Evolutionary conservation across 345 rosid species (phyloP).

Genomic region (Acer negundo): DNA sequence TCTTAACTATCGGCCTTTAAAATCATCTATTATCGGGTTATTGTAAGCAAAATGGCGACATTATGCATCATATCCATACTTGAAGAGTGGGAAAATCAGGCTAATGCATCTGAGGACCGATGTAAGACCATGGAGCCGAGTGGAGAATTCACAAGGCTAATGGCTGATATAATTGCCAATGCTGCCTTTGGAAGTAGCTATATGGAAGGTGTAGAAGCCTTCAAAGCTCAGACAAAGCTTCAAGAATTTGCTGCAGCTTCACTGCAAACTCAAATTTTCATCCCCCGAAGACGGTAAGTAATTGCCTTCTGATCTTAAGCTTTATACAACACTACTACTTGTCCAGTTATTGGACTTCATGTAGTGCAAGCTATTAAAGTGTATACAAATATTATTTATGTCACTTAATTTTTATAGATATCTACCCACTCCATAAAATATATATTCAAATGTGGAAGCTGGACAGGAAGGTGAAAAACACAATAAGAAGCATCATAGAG

Average conservation of each 20-base stretch:
- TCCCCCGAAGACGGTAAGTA: constrained; percentile 43
- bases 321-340: background rate
- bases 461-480: constrained; percentile 33
- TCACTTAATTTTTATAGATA: constrained; percentile 30
- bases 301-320: constrained; percentile 7
- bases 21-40: constrained; percentile 18
- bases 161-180: constrained; percentile 41
- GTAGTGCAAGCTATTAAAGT: background rate
- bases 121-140: constrained; percentile 23
- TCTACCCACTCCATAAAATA: constrained; percentile 45
- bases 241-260: constrained; percentile 13
- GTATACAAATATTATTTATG: background rate
- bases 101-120: background rate
- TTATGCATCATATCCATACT: constrained; percentile 24
- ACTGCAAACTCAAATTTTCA: background rate
- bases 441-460: constrained; percentile 49
- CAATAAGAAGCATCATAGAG: constrained; percentile 29
- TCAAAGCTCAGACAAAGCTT: constrained; percentile 38
- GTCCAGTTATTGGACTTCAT: no score
- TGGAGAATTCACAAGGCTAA: constrained; percentile 31
- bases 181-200: constrained; percentile 52
- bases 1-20: no score
- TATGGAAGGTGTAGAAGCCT: constrained; percentile 39
- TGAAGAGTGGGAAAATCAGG: constrained; percentile 37
- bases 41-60: constrained; percentile 29